phyloP scores from a whole-genome alignment of 805 yeast genomes.

The Teunomyces kruisii region DNA sequence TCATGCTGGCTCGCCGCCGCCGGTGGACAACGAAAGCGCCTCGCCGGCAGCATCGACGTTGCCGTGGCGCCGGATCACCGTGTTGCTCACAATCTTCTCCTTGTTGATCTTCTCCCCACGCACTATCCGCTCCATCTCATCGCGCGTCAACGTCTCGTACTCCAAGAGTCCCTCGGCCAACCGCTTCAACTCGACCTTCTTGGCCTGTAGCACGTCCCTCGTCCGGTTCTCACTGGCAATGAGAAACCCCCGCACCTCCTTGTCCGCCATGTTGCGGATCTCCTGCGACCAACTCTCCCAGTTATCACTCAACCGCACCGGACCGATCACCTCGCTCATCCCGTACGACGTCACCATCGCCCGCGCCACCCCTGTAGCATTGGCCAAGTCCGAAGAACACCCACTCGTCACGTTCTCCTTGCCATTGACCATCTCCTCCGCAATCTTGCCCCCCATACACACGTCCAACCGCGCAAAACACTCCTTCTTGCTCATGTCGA shows the following conservation, averaged over 20 bases:
- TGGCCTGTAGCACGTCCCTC: slow-evolving; percentile 59
- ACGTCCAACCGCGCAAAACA: slow-evolving; percentile 92
- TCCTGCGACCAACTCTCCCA: slow-evolving; percentile 96
- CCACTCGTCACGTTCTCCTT: slow-evolving; percentile 92
- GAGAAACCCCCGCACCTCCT: slow-evolving; percentile 78
- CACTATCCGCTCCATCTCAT: slow-evolving; percentile 85
- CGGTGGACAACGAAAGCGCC: background rate
- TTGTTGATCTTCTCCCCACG: slow-evolving; percentile 74
- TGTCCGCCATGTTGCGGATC: slow-evolving; percentile 86
- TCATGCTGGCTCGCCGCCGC: background rate
- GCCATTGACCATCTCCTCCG: slow-evolving; percentile 92
- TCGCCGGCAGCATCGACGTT: background rate
- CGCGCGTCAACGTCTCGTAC: slow-evolving; percentile 90
- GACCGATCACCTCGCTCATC: slow-evolving; percentile 93
- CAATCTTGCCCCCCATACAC: slow-evolving; percentile 98
- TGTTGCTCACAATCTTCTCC: slow-evolving; percentile 69
- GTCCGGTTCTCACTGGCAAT: slow-evolving; percentile 80
- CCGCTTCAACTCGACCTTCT: slow-evolving; percentile 70
- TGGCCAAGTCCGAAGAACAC: slow-evolving; percentile 86
- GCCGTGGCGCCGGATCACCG: slow-evolving; percentile 41
- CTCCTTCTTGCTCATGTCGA: slow-evolving; percentile 86
- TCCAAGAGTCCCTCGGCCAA: slow-evolving; percentile 92
- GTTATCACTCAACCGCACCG: slow-evolving; percentile 81
- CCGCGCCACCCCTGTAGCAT: slow-evolving; percentile 90
- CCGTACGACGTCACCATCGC: slow-evolving; percentile 98